These are phyloP conservation scores for Saccharomyces hybrid DNA, from an alignment of 1,139 yeast genomes.

Conservation along the genomic window DNA sequence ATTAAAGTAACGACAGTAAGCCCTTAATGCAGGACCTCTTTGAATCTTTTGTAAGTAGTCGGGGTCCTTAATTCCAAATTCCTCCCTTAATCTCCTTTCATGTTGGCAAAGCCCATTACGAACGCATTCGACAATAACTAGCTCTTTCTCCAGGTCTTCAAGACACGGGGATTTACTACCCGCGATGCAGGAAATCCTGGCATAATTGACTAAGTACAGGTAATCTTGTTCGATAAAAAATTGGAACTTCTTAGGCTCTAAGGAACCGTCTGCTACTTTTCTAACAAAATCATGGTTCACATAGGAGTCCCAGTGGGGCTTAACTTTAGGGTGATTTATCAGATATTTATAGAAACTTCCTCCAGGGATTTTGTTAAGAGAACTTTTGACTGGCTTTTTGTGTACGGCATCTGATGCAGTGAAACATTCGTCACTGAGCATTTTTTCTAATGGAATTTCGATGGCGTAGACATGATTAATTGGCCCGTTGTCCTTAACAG, in stretches of 20 bases:
- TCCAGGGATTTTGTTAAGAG: slow-evolving; percentile 15
- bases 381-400: slow-evolving; percentile 21
- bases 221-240: slow-evolving; percentile 66
- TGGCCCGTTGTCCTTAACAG: slow-evolving; percentile 56
- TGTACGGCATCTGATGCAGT: slow-evolving; percentile 18
- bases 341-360: slow-evolving; percentile 45
- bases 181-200: slow-evolving; percentile 58
- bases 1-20: slow-evolving; percentile 53
- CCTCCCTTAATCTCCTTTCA: slow-evolving; percentile 39
- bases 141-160: slow-evolving; percentile 45
- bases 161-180: slow-evolving; percentile 54
- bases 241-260: slow-evolving; percentile 45
- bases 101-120: slow-evolving; percentile 53
- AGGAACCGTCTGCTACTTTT: slow-evolving; percentile 43
- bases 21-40: slow-evolving; percentile 50
- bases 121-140: slow-evolving; percentile 45
- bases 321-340: slow-evolving; percentile 48
- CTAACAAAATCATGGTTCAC: slow-evolving; percentile 55
- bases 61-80: slow-evolving; percentile 38
- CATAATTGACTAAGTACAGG: slow-evolving; percentile 59
- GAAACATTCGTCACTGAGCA: slow-evolving; percentile 27
- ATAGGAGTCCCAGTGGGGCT: slow-evolving; percentile 50
- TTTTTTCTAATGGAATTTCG: slow-evolving; percentile 33
- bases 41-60: slow-evolving; percentile 36
- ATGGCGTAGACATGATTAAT: slow-evolving; percentile 49